Evolutionary conservation across 768 basidiomycete species (phyloP).

Genomic region (Fibroporia radiculosa): DNA sequence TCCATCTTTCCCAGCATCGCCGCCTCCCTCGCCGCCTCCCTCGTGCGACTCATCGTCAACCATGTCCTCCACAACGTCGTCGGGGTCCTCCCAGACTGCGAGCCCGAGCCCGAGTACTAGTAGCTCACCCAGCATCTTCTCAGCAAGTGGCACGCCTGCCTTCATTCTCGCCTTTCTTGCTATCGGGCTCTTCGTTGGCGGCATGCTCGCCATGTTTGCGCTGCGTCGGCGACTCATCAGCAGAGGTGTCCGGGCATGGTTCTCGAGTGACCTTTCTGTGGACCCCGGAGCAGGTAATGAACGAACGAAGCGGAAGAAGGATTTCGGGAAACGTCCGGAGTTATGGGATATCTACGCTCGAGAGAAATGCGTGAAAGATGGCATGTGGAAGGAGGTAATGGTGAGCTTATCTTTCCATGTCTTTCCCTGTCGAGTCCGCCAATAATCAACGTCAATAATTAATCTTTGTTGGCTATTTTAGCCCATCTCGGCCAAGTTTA

Average conservation of each 20-base stretch:
- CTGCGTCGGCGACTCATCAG: conserved; percentile 13
- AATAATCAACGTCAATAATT: not conserved
- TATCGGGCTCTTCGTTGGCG: conserved; percentile 45
- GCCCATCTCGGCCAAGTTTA: conserved; percentile 8
- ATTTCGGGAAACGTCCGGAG: conserved; percentile 6
- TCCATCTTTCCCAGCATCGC: no score
- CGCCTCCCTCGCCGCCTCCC: not conserved
- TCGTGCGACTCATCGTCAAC: not conserved
- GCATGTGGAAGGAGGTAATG: conserved; percentile 7
- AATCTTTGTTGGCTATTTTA: not conserved
- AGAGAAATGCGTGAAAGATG: not conserved
- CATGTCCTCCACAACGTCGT: not conserved
- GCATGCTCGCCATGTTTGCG: conserved; percentile 40
- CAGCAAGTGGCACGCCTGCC: conserved; percentile 1
- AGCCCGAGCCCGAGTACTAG: not conserved
- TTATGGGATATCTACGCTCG: conserved; percentile 8
- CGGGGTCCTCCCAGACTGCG: not conserved
- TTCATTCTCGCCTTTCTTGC: conserved; percentile 55
- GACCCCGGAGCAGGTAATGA: not conserved
- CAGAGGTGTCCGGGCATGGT: not conserved
- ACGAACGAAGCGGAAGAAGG: conserved; percentile 4
- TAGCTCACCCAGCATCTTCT: conserved; percentile 1
- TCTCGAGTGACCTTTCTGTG: not conserved
- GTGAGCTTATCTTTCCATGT: conserved; percentile 1
- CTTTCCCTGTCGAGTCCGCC: not conserved